phyloP scores from a whole-genome alignment of 2,329 filamentous ascomycete species.

The Zymoseptoria passerinii region DNA sequence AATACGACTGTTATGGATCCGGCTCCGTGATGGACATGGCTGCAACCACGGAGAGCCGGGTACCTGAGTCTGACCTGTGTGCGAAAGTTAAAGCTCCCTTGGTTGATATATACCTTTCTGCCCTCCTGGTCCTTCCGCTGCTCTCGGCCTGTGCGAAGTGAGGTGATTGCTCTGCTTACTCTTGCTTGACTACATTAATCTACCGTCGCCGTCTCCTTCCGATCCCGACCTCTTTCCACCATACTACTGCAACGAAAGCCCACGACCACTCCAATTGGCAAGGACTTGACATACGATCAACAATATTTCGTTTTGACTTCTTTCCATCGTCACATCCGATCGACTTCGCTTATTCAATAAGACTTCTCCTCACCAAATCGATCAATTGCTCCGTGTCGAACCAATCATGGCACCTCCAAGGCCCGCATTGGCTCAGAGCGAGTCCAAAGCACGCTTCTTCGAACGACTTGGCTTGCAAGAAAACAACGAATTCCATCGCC shows the following conservation, averaged over 20 bases:
- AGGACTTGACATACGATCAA: neutral
- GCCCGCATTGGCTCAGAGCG: conserved; percentile 35
- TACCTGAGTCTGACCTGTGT: neutral
- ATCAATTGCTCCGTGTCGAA: neutral
- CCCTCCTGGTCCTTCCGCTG: neutral
- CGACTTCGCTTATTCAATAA: neutral
- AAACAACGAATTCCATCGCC: conserved; percentile 27
- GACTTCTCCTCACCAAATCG: neutral
- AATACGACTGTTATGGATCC: neutral
- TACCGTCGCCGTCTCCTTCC: neutral
- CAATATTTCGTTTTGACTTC: neutral
- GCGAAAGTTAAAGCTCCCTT: neutral
- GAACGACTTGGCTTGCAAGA: conserved; percentile 35
- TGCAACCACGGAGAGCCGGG: neutral
- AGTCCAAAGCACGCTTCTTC: conserved; percentile 39
- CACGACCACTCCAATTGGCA: neutral
- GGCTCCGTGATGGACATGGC: neutral
- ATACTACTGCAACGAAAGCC: neutral
- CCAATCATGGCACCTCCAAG: conserved; percentile 23
- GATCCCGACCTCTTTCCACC: neutral
- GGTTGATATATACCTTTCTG: neutral
- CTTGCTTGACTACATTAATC: neutral
- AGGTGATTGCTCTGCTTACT: neutral
- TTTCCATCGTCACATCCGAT: neutral
- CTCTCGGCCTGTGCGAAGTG: neutral